Percentiles rank a stretch among this genome's conserved stretches.
Evolutionary conservation across 495 filamentous ascomycete species (phyloP).

Genomic region (Xylaria telfairii): DNA sequence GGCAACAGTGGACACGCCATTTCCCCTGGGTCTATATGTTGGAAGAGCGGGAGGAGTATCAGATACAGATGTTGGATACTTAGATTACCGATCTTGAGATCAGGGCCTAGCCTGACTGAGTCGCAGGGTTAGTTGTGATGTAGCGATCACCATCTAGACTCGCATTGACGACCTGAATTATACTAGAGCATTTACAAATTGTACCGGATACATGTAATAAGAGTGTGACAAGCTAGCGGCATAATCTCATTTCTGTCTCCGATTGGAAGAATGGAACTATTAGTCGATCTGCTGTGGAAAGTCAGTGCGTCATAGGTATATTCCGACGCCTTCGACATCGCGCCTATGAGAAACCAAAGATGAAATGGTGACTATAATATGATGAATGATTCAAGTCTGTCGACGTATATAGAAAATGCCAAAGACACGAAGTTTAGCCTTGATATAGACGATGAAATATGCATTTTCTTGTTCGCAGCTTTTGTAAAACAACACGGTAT

Average conservation of each 20-base stretch:
- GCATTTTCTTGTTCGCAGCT: not conserved
- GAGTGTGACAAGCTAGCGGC: not conserved
- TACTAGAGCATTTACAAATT: not conserved
- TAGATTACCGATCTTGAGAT: conserved; percentile 4
- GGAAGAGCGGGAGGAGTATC: not conserved
- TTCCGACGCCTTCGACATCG: not conserved
- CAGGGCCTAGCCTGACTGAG: not conserved
- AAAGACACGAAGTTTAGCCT: not conserved
- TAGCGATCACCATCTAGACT: conserved; percentile 6
- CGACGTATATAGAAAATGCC: not conserved
- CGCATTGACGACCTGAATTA: not conserved
- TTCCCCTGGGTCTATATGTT: not conserved
- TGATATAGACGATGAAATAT: not conserved
- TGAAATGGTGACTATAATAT: conserved; percentile 4
- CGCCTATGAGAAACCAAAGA: not conserved
- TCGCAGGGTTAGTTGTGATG: not conserved
- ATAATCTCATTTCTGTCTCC: not conserved
- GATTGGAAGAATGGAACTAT: not conserved
- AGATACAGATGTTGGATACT: not conserved
- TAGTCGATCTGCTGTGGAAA: not conserved
- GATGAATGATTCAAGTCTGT: not conserved
- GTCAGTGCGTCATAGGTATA: conserved; percentile 23
- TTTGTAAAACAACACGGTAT: not conserved
- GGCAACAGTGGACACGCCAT: not conserved
- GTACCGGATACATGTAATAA: not conserved